Base-by-base conservation (phyloP, 495 filamentous ascomycete species). In the Opeltia flavorubescens region DNA sequence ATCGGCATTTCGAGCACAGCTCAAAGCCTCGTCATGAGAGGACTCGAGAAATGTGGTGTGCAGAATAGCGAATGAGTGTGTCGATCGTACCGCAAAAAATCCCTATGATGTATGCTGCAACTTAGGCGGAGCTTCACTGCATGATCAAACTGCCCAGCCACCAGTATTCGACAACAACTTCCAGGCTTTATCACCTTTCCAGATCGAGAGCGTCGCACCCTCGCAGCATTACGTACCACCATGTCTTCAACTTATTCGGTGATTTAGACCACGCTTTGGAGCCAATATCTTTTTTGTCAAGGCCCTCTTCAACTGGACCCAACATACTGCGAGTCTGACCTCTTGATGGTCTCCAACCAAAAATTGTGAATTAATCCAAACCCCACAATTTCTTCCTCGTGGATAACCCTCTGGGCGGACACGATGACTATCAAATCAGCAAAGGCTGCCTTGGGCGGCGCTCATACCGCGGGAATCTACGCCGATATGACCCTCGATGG, bases 401-500 rank as follows among this genome's bases (percentile, higher is more conserved):
- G 29, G 13, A 6, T 31, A 13, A 6, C 29, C 6, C 29, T 31
- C 29, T 6, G 21, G 18, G 5, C 24, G 9, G 28, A 13, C 31
- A 41, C 28, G 13, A 70, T 64, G 62, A 51, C 60, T 24, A 44
- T 58, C 13, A 68, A 66, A 55, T 51, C 54, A 29, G 51, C 58
- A 41, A 59, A 56, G 44, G 36, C 67, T 46, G 52, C 62, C 48
- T 56, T 58, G 45, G 47, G 64, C 43, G 65, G 67, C 42, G 50
- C 38, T 12, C 91, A 94, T 69, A 86, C 89, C 2, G 86, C 93
- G 1, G 91, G 91, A 56, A 94, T 99, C 59, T 99, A 81, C 65
- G 83, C 89, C 1, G 93, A 96, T 66, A 89, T 94, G 79, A 88
- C 80, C 36, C 75, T 94, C 46, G 91, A 99, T 64, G 91, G 91